These are phyloP conservation scores for Salvia sclarea DNA, from an alignment of 305 asterid species.

Conservation along the genomic window DNA sequence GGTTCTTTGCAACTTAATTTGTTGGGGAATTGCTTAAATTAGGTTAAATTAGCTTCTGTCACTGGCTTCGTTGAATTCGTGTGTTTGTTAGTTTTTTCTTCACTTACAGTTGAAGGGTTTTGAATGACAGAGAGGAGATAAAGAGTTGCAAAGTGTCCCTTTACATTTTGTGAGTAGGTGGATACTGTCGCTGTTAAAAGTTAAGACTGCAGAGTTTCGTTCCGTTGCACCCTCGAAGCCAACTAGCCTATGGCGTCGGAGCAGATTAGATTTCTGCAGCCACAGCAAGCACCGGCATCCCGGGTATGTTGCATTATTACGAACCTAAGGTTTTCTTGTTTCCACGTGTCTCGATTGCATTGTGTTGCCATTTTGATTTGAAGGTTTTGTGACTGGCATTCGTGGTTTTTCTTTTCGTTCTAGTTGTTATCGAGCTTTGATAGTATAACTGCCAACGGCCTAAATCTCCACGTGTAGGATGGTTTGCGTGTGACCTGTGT, in stretches of 20 bases:
- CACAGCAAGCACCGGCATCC: slow-evolving; percentile 46
- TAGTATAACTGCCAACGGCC: background rate
- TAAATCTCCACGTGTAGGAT: background rate
- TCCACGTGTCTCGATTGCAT: slow-evolving; percentile 2
- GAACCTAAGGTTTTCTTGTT: slow-evolving; percentile 22
- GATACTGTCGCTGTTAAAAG: background rate
- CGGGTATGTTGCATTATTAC: slow-evolving; percentile 45
- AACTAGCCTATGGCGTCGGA: slow-evolving; percentile 49
- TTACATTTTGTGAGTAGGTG: slow-evolving; percentile 13
- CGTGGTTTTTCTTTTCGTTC: background rate
- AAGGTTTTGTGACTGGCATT: background rate
- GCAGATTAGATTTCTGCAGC: slow-evolving; percentile 59
- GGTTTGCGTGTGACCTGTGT: background rate
- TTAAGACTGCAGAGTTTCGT: background rate
- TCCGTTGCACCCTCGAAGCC: slow-evolving; percentile 19
- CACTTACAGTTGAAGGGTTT: no score
- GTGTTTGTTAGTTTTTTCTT: background rate
- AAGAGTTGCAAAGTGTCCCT: slow-evolving; percentile 18
- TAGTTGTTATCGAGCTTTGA: background rate
- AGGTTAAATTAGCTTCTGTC: slow-evolving; percentile 5
- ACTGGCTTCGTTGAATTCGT: background rate
- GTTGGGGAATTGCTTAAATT: slow-evolving; percentile 2
- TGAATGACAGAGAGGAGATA: slow-evolving; percentile 28
- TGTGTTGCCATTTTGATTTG: slow-evolving; percentile 24
- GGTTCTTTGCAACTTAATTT: background rate